Conservation (phyloP, 495 filamentous ascomycete species). For the Aspergillus campestris region DNA sequence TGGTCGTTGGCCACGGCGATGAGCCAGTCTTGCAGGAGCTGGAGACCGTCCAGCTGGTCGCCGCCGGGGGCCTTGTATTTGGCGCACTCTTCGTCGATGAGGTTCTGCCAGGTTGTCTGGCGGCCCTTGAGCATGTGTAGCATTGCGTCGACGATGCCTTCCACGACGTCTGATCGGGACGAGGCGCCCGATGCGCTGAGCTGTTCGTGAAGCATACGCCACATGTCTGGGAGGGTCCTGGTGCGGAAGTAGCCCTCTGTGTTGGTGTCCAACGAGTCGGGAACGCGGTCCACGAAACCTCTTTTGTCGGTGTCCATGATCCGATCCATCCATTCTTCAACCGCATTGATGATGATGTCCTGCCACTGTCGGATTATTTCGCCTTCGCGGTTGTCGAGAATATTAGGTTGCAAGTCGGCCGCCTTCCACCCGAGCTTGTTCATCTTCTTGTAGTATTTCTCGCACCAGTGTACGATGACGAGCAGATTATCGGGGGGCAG, state of each 20-base stretch:
- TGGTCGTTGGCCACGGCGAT: constrained; percentile 98
- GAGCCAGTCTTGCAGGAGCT: constrained; percentile 83
- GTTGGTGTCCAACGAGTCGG: constrained; percentile 75
- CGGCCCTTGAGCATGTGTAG: constrained; percentile 73
- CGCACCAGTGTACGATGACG: constrained; percentile 86
- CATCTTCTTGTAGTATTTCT: constrained; percentile 96
- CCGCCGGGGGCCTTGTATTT: constrained; percentile 53
- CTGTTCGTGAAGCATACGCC: constrained; percentile 94
- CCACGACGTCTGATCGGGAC: constrained; percentile 74
- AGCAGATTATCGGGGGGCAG: constrained; percentile 71
- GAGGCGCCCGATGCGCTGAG: constrained; percentile 71
- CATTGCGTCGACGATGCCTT: constrained; percentile 92
- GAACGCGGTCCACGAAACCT: constrained; percentile 66
- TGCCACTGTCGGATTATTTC: constrained; percentile 92
- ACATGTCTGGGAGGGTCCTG: constrained; percentile 84
- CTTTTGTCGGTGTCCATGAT: constrained; percentile 73
- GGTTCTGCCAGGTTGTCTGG: constrained; percentile 74
- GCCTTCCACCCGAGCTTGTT: constrained; percentile 69
- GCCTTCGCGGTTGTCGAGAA: constrained; percentile 78
- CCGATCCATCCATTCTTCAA: constrained; percentile 95
- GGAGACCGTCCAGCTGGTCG: constrained; percentile 66
- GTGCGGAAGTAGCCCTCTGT: constrained; percentile 83
- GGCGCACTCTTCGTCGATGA: constrained; percentile 77
- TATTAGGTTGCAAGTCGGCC: constrained; percentile 65
- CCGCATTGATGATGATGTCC: constrained; percentile 83